A percentile compares a stretch with the other conserved stretches of the same genome.
These are phyloP conservation scores for Hirsutella rhossiliensis DNA, from an alignment of 2,329 filamentous ascomycete genomes.

Conservation along the genomic window DNA sequence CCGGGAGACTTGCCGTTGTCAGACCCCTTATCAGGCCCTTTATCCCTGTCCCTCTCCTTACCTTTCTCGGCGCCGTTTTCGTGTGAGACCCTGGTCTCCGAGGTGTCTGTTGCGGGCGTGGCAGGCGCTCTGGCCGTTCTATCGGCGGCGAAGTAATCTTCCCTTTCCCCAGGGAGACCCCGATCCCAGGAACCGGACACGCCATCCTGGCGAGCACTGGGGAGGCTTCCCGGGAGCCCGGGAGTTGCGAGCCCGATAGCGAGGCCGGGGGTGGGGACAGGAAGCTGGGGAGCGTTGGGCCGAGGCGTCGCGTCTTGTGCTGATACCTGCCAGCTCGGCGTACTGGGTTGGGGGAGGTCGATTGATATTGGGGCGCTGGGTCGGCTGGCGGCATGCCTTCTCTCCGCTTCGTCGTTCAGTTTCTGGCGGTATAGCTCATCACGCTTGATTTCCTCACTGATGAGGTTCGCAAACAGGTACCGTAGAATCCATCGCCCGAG, in stretches of 20 bases:
- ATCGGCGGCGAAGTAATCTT: conserved; percentile 68
- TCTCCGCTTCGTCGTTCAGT: conserved; percentile 51
- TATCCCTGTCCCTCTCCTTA: conserved; percentile 32
- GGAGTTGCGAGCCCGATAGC: conserved; percentile 70
- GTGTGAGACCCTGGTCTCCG: conserved; percentile 36
- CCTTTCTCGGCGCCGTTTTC: conserved; percentile 34
- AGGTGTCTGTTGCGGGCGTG: conserved; percentile 23
- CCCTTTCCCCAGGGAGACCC: conserved; percentile 49
- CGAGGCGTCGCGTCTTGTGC: conserved; percentile 47
- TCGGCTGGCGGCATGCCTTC: conserved; percentile 41
- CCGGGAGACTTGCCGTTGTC: conserved; percentile 43
- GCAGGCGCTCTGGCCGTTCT: conserved; percentile 8
- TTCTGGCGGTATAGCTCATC: conserved; percentile 64
- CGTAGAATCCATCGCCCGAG: conserved; percentile 93
- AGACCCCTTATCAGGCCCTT: conserved; percentile 29
- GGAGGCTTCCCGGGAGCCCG: conserved; percentile 23
- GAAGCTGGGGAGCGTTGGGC: conserved; percentile 49
- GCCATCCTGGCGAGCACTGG: conserved; percentile 35
- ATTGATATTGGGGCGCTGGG: conserved; percentile 50
- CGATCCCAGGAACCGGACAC: conserved; percentile 35
- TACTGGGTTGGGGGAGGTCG: conserved; percentile 22
- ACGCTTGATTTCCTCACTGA: conserved; percentile 79
- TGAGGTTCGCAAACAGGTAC: conserved; percentile 78
- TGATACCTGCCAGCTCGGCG: conserved; percentile 24
- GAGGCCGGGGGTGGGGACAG: conserved; percentile 61